Base-by-base conservation (phyloP, 2,329 filamentous ascomycete species). In the Fusarium sp. region DNA sequence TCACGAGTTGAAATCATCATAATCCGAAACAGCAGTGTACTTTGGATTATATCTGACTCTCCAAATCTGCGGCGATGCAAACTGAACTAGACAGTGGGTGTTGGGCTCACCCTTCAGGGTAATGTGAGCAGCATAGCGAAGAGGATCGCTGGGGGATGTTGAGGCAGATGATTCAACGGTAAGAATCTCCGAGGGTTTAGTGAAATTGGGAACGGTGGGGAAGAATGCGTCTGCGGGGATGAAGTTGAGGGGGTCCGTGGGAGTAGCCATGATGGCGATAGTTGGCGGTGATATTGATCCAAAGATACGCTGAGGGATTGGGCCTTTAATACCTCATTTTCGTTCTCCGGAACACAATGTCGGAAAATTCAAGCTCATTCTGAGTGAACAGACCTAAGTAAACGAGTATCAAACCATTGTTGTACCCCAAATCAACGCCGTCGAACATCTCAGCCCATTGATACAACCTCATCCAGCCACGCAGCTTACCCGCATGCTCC, bases 151-250 rank as follows among this genome's bases (percentile, higher is more conserved):
- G 21, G 25, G 9, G 2, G 33, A 37, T 19, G 42, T 63, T 7
- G 52, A 46, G 13, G 33, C 3, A 2, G 40, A 16, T 9, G 60
- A 46, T 19, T 40, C 33, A 37, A 62, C 60, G 15, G 12, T 23
- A 9, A 63, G 19, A 1, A n/a, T 12, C 0, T 58, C 32, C 18
- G 32, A 46, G 6, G 52, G 52, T 0, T 59, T 59, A 1, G 6
- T 46, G 25, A 63, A 59, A 23, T 25, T 40, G 2, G 25, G 5
- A 1, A 59, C 60, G 3, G 25, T 38, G 0, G 60, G 40, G 15
- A 59, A 63, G 18, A 59, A 63, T 33, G 47, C 18, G 23, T 63
- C 40, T 19, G 60, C 52, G 25, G 40, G 60, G 40, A 63, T 63
- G 6, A 63, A 47, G 52, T 63, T 59, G 23, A 63, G 28, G 21